Conservation (phyloP, 1,139 yeast genomes). For the Saccharomyces hybrid region DNA sequence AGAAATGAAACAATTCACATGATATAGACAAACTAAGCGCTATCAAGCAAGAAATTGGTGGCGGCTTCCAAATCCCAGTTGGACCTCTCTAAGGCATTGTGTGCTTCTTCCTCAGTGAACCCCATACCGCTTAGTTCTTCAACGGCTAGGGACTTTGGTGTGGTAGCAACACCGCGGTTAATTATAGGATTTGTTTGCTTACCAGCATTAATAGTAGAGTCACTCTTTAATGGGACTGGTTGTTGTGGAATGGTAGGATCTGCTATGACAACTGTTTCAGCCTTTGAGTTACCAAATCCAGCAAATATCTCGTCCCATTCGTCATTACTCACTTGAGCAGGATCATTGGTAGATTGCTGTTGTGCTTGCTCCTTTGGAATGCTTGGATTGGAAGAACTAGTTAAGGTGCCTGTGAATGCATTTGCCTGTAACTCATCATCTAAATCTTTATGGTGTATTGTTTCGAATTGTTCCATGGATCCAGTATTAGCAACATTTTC, state of each 20-base stretch:
- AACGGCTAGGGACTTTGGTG: conserved; percentile 44
- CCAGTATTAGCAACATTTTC: conserved; percentile 12
- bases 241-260: conserved; percentile 10
- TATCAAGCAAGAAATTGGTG: conserved; percentile 72
- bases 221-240: conserved; percentile 7
- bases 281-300: conserved; percentile 57
- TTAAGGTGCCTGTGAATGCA: conserved; percentile 35
- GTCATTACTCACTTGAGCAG: conserved; percentile 39
- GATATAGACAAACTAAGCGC: conserved; percentile 33
- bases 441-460: conserved; percentile 23
- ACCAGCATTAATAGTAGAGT: conserved; percentile 4
- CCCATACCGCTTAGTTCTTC: conserved; percentile 89
- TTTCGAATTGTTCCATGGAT: conserved; percentile 24
- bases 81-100: conserved; percentile 58
- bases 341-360: neutral
- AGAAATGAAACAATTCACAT: neutral
- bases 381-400: conserved; percentile 2
- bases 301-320: conserved; percentile 96
- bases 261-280: conserved; percentile 1
- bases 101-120: conserved; percentile 57
- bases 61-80: conserved; percentile 78
- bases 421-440: conserved; percentile 30
- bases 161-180: conserved; percentile 34
- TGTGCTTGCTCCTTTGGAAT: conserved; percentile 7
- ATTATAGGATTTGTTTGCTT: conserved; percentile 9